These are phyloP conservation scores for Nothophaeocryptopus gaeumannii DNA, from an alignment of 2,329 filamentous ascomycete species.

Conservation along the genomic window DNA sequence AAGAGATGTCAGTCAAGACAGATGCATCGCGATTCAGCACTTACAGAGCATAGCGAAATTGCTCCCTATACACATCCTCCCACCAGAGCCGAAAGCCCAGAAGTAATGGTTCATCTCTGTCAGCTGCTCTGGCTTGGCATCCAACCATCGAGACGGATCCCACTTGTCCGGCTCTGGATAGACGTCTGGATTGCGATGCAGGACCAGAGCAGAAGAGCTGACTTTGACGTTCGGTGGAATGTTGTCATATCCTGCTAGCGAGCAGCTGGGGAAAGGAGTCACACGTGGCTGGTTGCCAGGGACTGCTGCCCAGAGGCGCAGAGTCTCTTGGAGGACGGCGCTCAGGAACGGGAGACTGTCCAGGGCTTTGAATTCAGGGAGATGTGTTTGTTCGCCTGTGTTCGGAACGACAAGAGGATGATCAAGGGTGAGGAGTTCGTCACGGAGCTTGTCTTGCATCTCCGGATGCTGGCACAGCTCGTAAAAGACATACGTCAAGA, in stretches of 20 bases:
- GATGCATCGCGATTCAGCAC: neutral
- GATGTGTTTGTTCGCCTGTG: neutral
- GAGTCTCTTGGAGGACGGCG: slow-evolving; percentile 57
- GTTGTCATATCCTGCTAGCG: slow-evolving; percentile 13
- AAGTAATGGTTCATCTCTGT: slow-evolving; percentile 45
- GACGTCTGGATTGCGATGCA: slow-evolving; percentile 43
- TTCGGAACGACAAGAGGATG: neutral
- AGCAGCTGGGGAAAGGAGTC: slow-evolving; percentile 36
- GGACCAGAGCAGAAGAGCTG: slow-evolving; percentile 41
- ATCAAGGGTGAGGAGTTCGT: slow-evolving; percentile 10
- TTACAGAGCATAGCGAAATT: slow-evolving; percentile 38
- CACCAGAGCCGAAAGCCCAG: slow-evolving; percentile 47
- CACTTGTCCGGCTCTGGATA: slow-evolving; percentile 39
- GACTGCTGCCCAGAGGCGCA: slow-evolving; percentile 57
- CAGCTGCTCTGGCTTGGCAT: slow-evolving; percentile 31
- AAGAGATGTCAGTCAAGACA: neutral
- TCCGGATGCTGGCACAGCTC: slow-evolving; percentile 35
- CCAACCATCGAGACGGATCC: slow-evolving; percentile 40
- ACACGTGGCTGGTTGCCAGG: slow-evolving; percentile 58
- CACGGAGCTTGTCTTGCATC: slow-evolving; percentile 17
- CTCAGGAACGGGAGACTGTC: slow-evolving; percentile 52
- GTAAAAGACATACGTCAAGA: slow-evolving; percentile 59
- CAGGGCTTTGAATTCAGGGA: slow-evolving; percentile 29
- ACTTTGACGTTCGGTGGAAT: slow-evolving; percentile 42
- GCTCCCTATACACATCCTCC: slow-evolving; percentile 46